phyloP scores from a whole-genome alignment of 1,284 basidiomycete species.

The Wallemia hederae region DNA sequence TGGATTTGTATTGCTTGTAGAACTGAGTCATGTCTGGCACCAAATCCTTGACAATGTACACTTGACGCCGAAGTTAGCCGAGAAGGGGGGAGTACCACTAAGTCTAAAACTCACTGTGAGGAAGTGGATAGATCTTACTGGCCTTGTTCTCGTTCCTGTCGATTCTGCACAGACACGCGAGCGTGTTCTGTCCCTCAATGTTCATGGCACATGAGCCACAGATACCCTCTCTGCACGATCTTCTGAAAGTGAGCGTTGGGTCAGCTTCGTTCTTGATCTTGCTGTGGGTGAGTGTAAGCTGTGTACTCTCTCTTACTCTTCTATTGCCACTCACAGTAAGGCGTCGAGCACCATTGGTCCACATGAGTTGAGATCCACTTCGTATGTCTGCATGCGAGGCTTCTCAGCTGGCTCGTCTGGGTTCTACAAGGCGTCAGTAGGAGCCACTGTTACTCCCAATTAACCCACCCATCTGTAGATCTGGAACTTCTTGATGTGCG shows the following conservation, averaged over 20 bases:
- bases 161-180: conserved; percentile 89
- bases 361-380: conserved; percentile 71
- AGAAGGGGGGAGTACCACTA: background rate
- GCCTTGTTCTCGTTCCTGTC: conserved; percentile 42
- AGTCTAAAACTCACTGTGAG: conserved; percentile 43
- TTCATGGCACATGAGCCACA: conserved; percentile 99
- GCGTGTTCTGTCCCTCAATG: conserved; percentile 89
- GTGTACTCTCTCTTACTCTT: background rate
- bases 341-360: conserved; percentile 68
- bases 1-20: conserved; percentile 99
- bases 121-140: conserved; percentile 87
- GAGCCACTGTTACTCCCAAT: background rate
- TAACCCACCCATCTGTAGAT: conserved; percentile 65
- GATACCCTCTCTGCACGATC: conserved; percentile 91
- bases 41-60: conserved; percentile 98
- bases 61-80: conserved; percentile 20
- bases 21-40: conserved; percentile 66
- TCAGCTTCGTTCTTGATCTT: conserved; percentile 99
- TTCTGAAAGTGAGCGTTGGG: conserved; percentile 81
- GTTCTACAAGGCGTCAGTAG: conserved; percentile 26
- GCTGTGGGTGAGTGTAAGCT: conserved; percentile 26
- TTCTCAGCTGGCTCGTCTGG: conserved; percentile 82
- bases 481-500: conserved; percentile 56
- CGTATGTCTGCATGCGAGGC: conserved; percentile 70
- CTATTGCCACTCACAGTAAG: conserved; percentile 5